Percentiles rank a stretch among this genome's conserved stretches.
Evolutionary conservation across 768 basidiomycete species (phyloP).

Genomic region (Hygrocybe punicea): DNA sequence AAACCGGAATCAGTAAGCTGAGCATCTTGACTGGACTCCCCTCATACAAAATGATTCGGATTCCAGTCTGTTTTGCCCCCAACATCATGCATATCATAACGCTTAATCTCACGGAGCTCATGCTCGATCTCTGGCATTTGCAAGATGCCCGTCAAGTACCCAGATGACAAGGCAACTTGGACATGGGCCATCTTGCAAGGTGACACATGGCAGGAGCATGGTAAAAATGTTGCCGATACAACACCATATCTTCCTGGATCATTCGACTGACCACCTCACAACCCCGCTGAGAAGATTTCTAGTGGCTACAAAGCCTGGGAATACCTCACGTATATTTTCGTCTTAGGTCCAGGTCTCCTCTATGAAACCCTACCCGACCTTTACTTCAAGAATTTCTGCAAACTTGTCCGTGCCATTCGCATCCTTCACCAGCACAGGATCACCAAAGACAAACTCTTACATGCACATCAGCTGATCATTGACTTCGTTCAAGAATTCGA

Average conservation of each 20-base stretch:
- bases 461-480: conserved; percentile 6
- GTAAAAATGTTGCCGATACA: conserved; percentile 21
- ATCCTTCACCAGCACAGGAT: conserved; percentile 9
- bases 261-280: conserved; percentile 35
- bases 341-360: conserved; percentile 12
- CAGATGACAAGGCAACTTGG: conserved; percentile 15
- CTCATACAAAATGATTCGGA: conserved; percentile 38
- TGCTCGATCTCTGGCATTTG: conserved; percentile 14
- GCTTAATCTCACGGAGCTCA: conserved; percentile 37
- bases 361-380: conserved; percentile 3
- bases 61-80: conserved; percentile 7
- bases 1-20: conserved; percentile 36
- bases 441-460: background rate
- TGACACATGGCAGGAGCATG: conserved; percentile 26
- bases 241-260: conserved; percentile 26
- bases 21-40: conserved; percentile 37
- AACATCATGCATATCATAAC: too few relatives aligned
- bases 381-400: conserved; percentile 15
- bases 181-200: conserved; percentile 19
- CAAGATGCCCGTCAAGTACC: conserved; percentile 22
- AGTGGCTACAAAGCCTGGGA: too few relatives aligned
- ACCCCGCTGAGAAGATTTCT: too few relatives aligned
- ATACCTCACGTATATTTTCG: too few relatives aligned
- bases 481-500: conserved; percentile 18
- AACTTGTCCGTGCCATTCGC: conserved; percentile 10